phyloP scores from a whole-genome alignment of 75 land plant species.

The Selaginella moellendorffii region DNA sequence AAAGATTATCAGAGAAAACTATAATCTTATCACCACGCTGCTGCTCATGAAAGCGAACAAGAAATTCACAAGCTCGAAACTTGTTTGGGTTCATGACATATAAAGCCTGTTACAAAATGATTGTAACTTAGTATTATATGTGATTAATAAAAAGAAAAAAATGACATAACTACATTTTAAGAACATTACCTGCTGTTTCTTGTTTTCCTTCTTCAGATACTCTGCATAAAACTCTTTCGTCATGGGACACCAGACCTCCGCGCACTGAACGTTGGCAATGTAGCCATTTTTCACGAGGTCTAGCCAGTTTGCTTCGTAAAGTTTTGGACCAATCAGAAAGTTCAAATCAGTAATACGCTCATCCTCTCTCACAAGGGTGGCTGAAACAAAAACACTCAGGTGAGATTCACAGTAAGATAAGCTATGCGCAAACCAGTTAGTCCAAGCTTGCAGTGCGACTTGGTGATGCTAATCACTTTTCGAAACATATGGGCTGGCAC shows the following conservation, averaged over 20 bases:
- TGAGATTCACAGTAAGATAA: neutral
- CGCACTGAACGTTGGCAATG: constrained; percentile 1
- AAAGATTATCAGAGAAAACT: neutral
- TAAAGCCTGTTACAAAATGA: neutral
- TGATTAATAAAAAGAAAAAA: too few relatives aligned
- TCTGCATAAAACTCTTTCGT: neutral
- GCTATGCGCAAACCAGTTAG: neutral
- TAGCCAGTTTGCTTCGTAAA: neutral
- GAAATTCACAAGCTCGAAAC: neutral
- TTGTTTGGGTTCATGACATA: constrained; percentile 1
- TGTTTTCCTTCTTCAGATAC: neutral
- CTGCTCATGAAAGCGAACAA: neutral
- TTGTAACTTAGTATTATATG: neutral
- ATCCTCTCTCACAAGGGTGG: neutral
- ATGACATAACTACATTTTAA: too few relatives aligned
- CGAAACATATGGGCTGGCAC: neutral
- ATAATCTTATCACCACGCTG: neutral
- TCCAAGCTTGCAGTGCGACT: neutral
- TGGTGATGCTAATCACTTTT: neutral
- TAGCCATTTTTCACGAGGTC: neutral
- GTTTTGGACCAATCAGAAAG: neutral
- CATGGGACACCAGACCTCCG: constrained; percentile 1
- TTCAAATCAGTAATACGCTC: neutral
- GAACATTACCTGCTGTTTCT: neutral
- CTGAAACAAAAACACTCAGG: too few relatives aligned